Evolutionary conservation across 768 basidiomycete genomes (phyloP), one percentile per base, ranked within the genome.

Genomic region (Phanerochaete carnosa): DNA sequence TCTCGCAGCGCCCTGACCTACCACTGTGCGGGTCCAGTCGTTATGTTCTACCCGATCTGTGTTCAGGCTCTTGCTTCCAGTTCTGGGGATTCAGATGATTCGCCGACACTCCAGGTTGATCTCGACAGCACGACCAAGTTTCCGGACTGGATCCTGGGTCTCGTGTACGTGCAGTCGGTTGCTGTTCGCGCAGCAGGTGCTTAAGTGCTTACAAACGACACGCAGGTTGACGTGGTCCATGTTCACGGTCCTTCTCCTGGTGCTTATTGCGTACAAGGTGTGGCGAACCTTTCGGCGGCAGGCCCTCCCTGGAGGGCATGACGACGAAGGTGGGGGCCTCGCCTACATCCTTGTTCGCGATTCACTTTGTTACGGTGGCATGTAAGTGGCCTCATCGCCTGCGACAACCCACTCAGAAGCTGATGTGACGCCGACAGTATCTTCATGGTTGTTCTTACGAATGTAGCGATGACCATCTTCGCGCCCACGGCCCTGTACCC

Each of bases 341-440:
- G 59, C 63, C 3, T 32, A 23, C 45, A 45, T 61, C 37, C 63
- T 64, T 16, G 46, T 61, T 39, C 26, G 63, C 32, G 63, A 64
- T 28, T 54, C 63, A 13, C n/a, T 52, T 16, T 16, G 57, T 8
- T 64, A 58, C 19, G 57, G 59, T 39, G 32, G 54, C 39, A 32
- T 56, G 63, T 64, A 22, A 33, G 62, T 60, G 23, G 35, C 6
- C 33, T 37, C 39, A 19, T 19, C 11, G 11, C 4, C 39, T 43
- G 39, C 19, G 11, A 5, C 37, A 22, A 11, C 15, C 6, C 55
- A 15, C 55, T 45, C 25, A 12, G 43, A 2, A 22, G 30, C 53
- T 60, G 37, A 53, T 54, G 30, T 23, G 13, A 19, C 45, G n/a
- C 28, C 16, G n/a, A 32, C 52, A 61, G 60, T 26, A 30, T 57